Percentiles rank a stretch among this genome's conserved stretches.
phyloP scores from a whole-genome alignment of 257 asterid species.

The Haberlea rhodopensis region DNA sequence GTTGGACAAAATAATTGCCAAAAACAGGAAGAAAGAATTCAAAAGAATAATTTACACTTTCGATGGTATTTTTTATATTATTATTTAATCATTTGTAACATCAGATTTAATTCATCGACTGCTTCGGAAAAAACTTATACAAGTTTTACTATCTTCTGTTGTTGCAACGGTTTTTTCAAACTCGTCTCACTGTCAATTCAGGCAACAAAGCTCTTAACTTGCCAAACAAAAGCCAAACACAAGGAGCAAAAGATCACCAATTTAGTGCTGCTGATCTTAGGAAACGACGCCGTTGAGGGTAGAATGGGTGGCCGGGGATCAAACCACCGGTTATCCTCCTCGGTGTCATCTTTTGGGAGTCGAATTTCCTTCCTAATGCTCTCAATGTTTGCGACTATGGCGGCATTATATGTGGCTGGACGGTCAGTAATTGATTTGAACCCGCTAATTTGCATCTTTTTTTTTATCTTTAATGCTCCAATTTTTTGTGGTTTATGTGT shows the following conservation, averaged over 20 bases:
- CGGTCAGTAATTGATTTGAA: slow-evolving; percentile 36
- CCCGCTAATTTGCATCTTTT: slow-evolving; percentile 6
- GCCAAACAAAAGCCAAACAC: neutral
- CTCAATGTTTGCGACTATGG: slow-evolving; percentile 84
- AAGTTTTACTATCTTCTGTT: too few species aligned
- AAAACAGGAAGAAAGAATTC: too few species aligned
- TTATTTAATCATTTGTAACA: too few species aligned
- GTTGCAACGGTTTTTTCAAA: too few species aligned
- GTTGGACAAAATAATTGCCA: too few species aligned
- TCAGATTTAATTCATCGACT: too few species aligned
- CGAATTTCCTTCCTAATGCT: slow-evolving; percentile 61
- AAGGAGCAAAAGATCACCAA: neutral
- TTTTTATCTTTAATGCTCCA: neutral
- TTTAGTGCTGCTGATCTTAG: neutral
- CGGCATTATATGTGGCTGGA: slow-evolving; percentile 69
- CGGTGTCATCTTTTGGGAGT: slow-evolving; percentile 49
- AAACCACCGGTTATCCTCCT: slow-evolving; percentile 40
- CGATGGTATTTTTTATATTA: too few species aligned
- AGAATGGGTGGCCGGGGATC: slow-evolving; percentile 64
- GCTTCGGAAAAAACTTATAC: too few species aligned
- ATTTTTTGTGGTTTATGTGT: slow-evolving; percentile 8
- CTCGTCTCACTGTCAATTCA: too few species aligned
- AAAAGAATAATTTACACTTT: too few species aligned
- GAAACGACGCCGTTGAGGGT: slow-evolving; percentile 30
- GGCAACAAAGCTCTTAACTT: neutral